Evolutionary conservation across 768 basidiomycete species (phyloP), one percentile per base, ranked within the genome.

Genomic region (Lentinus tigrinus): DNA sequence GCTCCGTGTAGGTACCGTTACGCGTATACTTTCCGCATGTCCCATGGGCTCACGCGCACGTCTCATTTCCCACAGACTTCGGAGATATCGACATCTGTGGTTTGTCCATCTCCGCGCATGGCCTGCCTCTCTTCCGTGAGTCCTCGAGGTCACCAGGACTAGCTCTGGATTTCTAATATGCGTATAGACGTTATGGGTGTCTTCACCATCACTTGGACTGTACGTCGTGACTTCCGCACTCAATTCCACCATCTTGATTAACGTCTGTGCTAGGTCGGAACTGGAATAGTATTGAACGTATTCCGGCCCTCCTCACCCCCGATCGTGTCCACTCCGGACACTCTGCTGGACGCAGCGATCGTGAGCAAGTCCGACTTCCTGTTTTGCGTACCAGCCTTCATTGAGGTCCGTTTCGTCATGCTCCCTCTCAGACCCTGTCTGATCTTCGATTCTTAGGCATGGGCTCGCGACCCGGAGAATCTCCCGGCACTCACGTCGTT

Each of bases 391-490:
- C 72, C 72, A 2, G 44, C 64, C 6, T 63, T 70, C 37, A 23
- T 73, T 8, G 70, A 73, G 63, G 72, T 70, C n/a, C n/a, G n/a
- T n/a, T n/a, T n/a, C n/a, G 21, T 6, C 60, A 31, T 47, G 1
- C 31, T 24, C 28, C 4, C 17, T 1, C 28, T 8, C 3, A 16
- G 10, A 8, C 17, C 11, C n/a, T 24, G 2, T 38, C 19, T 14
- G 36, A 46, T 14, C 3, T 4, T 17, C 11, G 19, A 34, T 14
- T 9, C 8, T 4, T 13, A 70, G 69, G 59, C 56, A 21, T 70
- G 69, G 69, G 47, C 63, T 8, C 57, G 57, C 13, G 37, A 61
- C 7, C 60, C 64, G 0, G 47, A 40, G 11, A 56, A 50, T 8
- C 10, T 68, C 24, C 24, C 39, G 6, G 19, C 23, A 9, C 42